Percentiles rank a stretch among this genome's conserved stretches.
Conservation (phyloP, 2,329 filamentous ascomycete species). For the Fusarium veterinarium region DNA sequence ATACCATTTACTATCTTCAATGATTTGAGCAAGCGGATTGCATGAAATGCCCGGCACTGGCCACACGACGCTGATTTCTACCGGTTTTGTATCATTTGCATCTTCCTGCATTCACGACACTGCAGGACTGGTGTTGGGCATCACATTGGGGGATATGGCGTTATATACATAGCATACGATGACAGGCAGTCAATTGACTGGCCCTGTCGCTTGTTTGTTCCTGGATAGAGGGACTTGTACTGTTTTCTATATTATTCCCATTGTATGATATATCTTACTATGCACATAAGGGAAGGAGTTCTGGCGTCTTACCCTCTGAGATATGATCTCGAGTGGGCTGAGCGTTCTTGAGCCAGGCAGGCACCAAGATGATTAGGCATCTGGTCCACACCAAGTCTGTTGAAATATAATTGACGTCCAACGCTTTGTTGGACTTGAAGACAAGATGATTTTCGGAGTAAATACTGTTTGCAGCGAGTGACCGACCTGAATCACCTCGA, state of each 20-base stretch:
- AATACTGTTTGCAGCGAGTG: not conserved
- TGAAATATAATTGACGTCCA: conserved; percentile 24
- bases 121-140: conserved; percentile 29
- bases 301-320: conserved; percentile 15
- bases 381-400: conserved; percentile 17
- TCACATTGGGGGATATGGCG: conserved; percentile 25
- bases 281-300: conserved; percentile 34
- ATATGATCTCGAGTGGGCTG: conserved; percentile 9
- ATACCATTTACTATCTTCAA: conserved; percentile 49
- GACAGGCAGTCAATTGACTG: conserved; percentile 13
- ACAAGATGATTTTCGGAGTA: not conserved
- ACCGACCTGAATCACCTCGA: not conserved
- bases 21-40: conserved; percentile 34
- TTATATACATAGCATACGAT: conserved; percentile 31
- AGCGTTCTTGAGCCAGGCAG: conserved; percentile 16
- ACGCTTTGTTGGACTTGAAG: conserved; percentile 21
- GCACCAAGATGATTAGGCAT: conserved; percentile 27
- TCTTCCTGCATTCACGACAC: conserved; percentile 35
- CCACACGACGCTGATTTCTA: conserved; percentile 9
- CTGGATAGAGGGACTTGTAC: conserved; percentile 15
- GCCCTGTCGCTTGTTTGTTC: conserved; percentile 10
- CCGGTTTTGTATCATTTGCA: conserved; percentile 16
- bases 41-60: not conserved
- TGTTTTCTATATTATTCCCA: conserved; percentile 11
- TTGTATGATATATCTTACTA: conserved; percentile 34